Evolutionary conservation across 1,284 basidiomycete genomes (phyloP), one percentile per base, ranked within the genome.

Genomic region (Tremellales sp.): DNA sequence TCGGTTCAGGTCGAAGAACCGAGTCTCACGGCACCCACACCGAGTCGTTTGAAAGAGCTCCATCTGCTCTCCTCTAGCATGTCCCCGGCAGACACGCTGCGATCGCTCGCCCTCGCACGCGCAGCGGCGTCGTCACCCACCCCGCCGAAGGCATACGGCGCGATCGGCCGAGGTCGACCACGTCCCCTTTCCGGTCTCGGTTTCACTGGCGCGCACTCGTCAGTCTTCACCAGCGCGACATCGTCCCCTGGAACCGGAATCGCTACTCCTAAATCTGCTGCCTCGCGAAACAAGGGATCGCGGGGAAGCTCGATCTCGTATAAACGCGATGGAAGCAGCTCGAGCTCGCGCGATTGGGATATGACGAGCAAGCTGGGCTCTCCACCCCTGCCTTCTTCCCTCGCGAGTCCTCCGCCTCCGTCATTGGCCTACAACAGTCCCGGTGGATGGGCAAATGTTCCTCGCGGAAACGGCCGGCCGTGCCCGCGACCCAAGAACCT

Each of bases 261-360:
- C 31, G 37, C 49, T 1, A 58, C 61, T 1, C 55, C 63, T 7
- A 50, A 50, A 26, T 54, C 47, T 29, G 54, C 59, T 5, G 32
- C 37, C 3, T 31, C 48, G 10, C 51, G 53, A 12, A 47, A 48
- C 7, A 42, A 51, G 24, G 55, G 53, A 13, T 53, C 54, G 2
- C 46, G 58, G 3, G 50, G 58, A 27, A 67, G 66, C 46, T 66
- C 63, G 0, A 69, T 71, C 43, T 66, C 64, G 18, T 71, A 71
- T 48, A 63, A 57, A 47, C 66, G 60, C 18, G 56, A 56, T 40
- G 36, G 35, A 18, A 53, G 51, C 32, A 51, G 51, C 6, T 35
- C 43, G 4, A 53, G 51, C 2, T 63, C 62, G 27, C 53, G 40
- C 31, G 61, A 54, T 45, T 54, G 53, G 51, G 53, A 49, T n/a